Evolutionary conservation across 495 filamentous ascomycete species (phyloP).

Genomic region (Aspergillus funiculosus): DNA sequence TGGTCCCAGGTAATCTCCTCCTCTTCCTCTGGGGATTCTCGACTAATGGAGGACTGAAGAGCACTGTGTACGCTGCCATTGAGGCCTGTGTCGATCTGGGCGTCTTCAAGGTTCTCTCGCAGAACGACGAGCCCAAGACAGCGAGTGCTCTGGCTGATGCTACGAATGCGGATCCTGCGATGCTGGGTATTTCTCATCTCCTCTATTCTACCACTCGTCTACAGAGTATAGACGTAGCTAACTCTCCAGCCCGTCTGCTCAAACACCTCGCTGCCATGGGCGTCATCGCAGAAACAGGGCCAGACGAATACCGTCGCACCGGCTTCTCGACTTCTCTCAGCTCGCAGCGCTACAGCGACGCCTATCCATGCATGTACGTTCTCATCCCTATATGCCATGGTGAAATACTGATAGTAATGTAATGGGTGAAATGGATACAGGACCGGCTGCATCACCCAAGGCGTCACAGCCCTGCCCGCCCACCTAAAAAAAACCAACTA

Average conservation of each 20-base stretch:
- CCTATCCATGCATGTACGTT: constrained; percentile 33
- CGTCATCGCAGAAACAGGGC: constrained; percentile 38
- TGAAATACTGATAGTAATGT: too few relatives aligned
- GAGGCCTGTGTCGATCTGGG: constrained; percentile 31
- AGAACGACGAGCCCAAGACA: constrained; percentile 30
- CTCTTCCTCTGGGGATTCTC: background rate
- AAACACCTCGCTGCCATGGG: constrained; percentile 48
- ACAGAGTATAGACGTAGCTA: background rate
- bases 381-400: background rate
- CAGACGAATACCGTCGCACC: constrained; percentile 40
- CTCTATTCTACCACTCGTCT: background rate
- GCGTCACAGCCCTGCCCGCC: constrained; percentile 26
- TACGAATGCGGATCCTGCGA: constrained; percentile 24
- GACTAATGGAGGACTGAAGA: constrained; percentile 9
- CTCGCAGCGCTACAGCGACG: constrained; percentile 30
- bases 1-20: constrained; percentile 31
- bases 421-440: constrained; percentile 3
- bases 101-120: constrained; percentile 30
- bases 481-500: constrained; percentile 29
- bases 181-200: constrained; percentile 26
- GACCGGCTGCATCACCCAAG: constrained; percentile 28
- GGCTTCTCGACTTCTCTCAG: constrained; percentile 38
- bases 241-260: constrained; percentile 31
- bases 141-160: constrained; percentile 26
- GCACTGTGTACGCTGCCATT: constrained; percentile 27